Percentiles rank a stretch among this genome's conserved stretches.
Evolutionary conservation across 176 grass and related monocot genomes (phyloP).

Genomic region (Tuctoria greenei): DNA sequence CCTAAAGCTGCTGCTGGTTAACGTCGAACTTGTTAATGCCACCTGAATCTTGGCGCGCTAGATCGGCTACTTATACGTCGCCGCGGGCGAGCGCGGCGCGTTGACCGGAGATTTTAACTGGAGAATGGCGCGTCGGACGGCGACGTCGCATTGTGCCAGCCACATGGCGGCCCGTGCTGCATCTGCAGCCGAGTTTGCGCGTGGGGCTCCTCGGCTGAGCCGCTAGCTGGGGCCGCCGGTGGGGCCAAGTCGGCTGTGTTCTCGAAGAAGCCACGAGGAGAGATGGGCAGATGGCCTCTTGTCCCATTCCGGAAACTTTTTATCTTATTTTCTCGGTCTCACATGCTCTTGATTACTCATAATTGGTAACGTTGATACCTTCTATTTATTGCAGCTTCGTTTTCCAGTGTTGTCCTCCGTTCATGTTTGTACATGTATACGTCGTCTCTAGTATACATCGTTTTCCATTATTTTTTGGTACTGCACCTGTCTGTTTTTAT

Average conservation of each 20-base stretch:
- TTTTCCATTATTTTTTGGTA: too few species aligned
- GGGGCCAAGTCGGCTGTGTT: neutral
- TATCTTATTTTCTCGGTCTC: neutral
- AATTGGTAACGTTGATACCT: conserved; percentile 12
- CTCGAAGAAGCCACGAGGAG: neutral
- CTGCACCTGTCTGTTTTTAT: neutral
- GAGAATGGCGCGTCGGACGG: conserved; percentile 49
- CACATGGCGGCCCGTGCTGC: conserved; percentile 10
- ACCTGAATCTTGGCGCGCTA: conserved; percentile 9
- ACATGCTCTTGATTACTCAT: neutral
- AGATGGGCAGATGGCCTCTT: neutral
- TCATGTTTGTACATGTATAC: neutral
- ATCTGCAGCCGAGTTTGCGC: conserved; percentile 4
- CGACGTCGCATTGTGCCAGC: conserved; percentile 36
- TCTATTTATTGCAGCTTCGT: neutral
- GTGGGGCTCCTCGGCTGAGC: conserved; percentile 7
- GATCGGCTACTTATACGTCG: conserved; percentile 40
- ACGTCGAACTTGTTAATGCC: neutral
- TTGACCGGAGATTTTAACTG: conserved; percentile 37
- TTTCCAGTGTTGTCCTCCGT: neutral
- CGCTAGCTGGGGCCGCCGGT: neutral
- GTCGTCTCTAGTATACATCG: too few species aligned
- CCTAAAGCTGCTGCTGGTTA: neutral
- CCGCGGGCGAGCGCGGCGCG: conserved; percentile 23
- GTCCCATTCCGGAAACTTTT: conserved; percentile 14